phyloP scores from a whole-genome alignment of 2,329 filamentous ascomycete genomes.

The Sarocladium strictum region DNA sequence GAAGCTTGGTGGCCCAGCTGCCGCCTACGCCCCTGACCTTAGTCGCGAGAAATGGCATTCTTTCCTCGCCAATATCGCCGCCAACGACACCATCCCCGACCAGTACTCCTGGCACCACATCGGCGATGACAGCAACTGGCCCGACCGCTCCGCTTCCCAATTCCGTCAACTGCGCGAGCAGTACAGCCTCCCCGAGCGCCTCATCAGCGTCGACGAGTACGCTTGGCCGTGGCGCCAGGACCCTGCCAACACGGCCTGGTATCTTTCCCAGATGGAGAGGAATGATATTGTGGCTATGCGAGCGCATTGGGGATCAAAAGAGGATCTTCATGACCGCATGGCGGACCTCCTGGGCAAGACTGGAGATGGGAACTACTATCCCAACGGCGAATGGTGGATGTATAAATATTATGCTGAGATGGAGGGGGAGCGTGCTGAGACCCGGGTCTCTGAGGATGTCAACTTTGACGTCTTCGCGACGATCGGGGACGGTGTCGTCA shows the following conservation, averaged over 20 bases:
- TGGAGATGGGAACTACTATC: background rate
- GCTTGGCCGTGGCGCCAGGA: conserved; percentile 5
- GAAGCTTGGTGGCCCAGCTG: conserved; percentile 32
- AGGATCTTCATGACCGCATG: conserved; percentile 9
- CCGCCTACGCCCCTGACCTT: conserved; percentile 24
- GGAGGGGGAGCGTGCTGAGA: conserved; percentile 10
- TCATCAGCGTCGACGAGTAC: conserved; percentile 11
- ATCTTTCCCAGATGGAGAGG: conserved; percentile 5
- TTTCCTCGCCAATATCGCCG: conserved; percentile 27
- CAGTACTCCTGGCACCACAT: conserved; percentile 35
- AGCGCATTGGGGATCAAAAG: conserved; percentile 4
- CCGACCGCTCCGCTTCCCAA: background rate
- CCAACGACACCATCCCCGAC: conserved; percentile 33
- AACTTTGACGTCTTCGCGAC: conserved; percentile 11
- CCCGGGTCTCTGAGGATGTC: background rate
- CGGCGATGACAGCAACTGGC: conserved; percentile 5
- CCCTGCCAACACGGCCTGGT: conserved; percentile 6
- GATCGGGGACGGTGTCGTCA: background rate
- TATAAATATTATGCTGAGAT: conserved; percentile 13
- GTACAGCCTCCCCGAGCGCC: background rate
- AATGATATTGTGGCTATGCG: conserved; percentile 9
- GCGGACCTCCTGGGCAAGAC: conserved; percentile 10
- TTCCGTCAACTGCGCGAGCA: background rate
- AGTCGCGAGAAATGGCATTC: conserved; percentile 33
- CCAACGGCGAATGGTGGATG: conserved; percentile 11